Base-by-base conservation (phyloP, 306 rosid species). In the Cicer arietinum region DNA sequence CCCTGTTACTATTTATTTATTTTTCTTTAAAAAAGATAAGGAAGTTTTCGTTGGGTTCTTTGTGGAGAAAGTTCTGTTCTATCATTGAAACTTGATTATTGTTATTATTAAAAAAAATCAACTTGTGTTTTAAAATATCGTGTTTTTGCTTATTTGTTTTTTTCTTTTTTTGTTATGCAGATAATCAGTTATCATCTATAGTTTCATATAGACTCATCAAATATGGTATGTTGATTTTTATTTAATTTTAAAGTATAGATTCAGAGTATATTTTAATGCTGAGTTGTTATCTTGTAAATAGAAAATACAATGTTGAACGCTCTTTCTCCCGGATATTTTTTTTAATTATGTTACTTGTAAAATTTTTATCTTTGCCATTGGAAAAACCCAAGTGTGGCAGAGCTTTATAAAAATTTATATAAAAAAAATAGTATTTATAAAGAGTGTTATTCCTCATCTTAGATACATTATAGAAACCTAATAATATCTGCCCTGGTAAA, bases 141-240 rank as follows among this genome's bases (percentile, higher is more conserved):
- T 6, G 14, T 12, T 50, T 50, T 17, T 16, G 11, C 13, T 53
- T 52, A 52, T 16, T 52, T 53, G 6, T 53, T 53, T 52, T 7
- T 2, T 16, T 52, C 2, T 25, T 25, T 25, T 52, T 2, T 16
- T 52, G 5, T 54, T 54, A 4, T 18, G 61, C 61, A 54, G 61
- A 18, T 54, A 54, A 54, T 54, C 61, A 12, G 2, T 54, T 54
- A 18, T 18, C 11, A 18, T 18, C 35, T 0, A 4, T 1, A 22
- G 25, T 54, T 0, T 53, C 10, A 5, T 6, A n/a, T 6, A 14
- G 65, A 10, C 68, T 54, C 45, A 37, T 60, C 13, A 6, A 77
- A 42, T 9, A 85, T 82, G 87, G 89, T 87, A 76, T 17, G 77
- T 78, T 71, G 18, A 4, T n/a, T 43, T 20, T 20, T 20, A 7